Evolutionary conservation across 2,329 filamentous ascomycete species (phyloP), one percentile per base, ranked within the genome.

Genomic region (Penicillium hordei): DNA sequence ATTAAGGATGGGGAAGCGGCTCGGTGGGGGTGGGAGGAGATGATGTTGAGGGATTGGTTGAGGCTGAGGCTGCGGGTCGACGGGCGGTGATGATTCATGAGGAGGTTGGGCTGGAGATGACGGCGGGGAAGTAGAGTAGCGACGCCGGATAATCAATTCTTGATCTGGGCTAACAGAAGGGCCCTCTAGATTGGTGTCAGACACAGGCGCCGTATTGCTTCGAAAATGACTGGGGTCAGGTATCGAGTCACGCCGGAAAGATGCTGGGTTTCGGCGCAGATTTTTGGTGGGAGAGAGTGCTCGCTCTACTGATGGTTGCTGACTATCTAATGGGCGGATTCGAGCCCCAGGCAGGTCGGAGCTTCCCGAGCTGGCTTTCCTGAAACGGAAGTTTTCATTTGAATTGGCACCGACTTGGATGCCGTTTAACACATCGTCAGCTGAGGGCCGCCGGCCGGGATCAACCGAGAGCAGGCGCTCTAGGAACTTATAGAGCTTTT

Each of bases 401-500:
- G 79, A 73, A 40, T 75, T 78, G 4, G 78, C 77, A 2, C 90
- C 88, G 38, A 84, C 87, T 65, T 89, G 88, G 74, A 96, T 90
- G 2, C 86, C 89, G 10, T 82, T 81, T 39, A 97, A 75, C 1
- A 99, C 93, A 57, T 97, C 93, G 45, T 87, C 90, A 0, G 94
- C 93, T 44, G 86, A 91, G 0, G 94, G 94, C 7, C 94, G 83
- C 55, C 92, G 85, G 1, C 80, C 78, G 0, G 93, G 91, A 58
- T 93, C 83, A 13, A 95, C 79, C 1, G 91, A 88, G 6, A 99
- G 82, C 5, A 99, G 80, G 55, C 86, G 86, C 71, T 91, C 92
- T 4, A 99, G 81, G 53, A 96, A 87, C 45, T 86, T 85, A 74
- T 97, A 99, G 0, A 99, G 83, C 72, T 90, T 89, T 5, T 91